A percentile compares a stretch with the other conserved stretches of the same genome.
Evolutionary conservation across 2,329 filamentous ascomycete genomes (phyloP).

Genomic region (Didymella sp.): DNA sequence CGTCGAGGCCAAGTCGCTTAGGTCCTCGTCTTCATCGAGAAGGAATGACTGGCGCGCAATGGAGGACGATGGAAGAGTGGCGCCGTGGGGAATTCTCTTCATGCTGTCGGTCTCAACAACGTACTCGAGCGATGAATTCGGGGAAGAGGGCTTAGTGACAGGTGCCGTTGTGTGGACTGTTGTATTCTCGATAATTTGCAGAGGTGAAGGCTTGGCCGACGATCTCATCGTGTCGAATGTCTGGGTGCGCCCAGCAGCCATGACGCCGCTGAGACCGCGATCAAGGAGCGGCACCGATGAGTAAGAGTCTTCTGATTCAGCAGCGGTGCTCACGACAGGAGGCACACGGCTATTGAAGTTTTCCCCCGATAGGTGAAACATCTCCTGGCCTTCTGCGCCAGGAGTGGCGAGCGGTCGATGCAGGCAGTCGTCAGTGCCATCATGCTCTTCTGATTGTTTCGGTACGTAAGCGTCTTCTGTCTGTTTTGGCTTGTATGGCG

Average conservation of each 20-base stretch:
- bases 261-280: slow-evolving; percentile 58
- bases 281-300: slow-evolving; percentile 79
- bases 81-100: slow-evolving; percentile 55
- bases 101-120: slow-evolving; percentile 61
- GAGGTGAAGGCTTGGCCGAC: slow-evolving; percentile 50
- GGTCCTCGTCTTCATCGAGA: slow-evolving; percentile 61
- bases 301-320: slow-evolving; percentile 74
- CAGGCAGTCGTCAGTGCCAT: slow-evolving; percentile 35
- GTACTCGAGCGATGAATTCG: slow-evolving; percentile 59
- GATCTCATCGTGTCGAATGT: slow-evolving; percentile 57
- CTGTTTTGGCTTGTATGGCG: slow-evolving; percentile 22
- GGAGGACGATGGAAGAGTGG: slow-evolving; percentile 49
- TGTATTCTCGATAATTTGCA: slow-evolving; percentile 33
- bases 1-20: slow-evolving; percentile 62
- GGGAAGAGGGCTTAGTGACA: slow-evolving; percentile 40
- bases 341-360: slow-evolving; percentile 38
- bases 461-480: not conserved
- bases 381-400: slow-evolving; percentile 38
- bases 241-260: slow-evolving; percentile 23
- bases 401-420: slow-evolving; percentile 37
- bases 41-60: slow-evolving; percentile 55
- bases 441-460: slow-evolving; percentile 29
- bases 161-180: slow-evolving; percentile 24
- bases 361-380: slow-evolving; percentile 44
- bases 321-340: slow-evolving; percentile 51